Base-by-base conservation (phyloP, 1,139 yeast genomes). In the Kurtzmaniella quercitrusa region DNA sequence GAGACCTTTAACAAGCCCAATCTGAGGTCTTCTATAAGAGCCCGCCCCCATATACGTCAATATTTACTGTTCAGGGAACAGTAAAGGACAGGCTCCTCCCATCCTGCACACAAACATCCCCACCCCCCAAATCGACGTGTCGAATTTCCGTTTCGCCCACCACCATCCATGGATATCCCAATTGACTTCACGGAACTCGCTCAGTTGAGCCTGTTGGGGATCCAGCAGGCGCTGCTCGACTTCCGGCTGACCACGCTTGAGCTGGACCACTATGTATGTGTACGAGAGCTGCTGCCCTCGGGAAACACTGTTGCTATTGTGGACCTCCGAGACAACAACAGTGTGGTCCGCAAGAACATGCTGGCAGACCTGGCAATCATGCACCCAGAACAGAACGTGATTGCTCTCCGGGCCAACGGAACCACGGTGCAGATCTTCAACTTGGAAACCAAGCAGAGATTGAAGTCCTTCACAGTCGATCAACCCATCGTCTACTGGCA, bases 281-380 rank as follows among this genome's bases (percentile, higher is more conserved):
- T 88, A 39, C 82, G 98, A 60, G 98, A 93, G 67, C 71, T 81
- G 33, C 74, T 82, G 42, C 81, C 83, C 47, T 73, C 75, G 43
- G 90, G 94, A 50, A 90, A 89, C 66, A 77, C 93, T 11, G 98
- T 94, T 45, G 96, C 96, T 42, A 93, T 94, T 56, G 81, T 94
- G 52, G 93, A 93, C 62, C 76, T 93, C 60, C 75, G 80, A 52
- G 82, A 88, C 60, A 82, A 82, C 69, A 78, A 81, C 55, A 83
- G 88, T 54, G 81, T 82, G 25, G 75, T 81, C 39, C 82, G 95
- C 59, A 91, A 94, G 69, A 86, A 87, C 64, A 94, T 94, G 96
- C 81, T 89, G 45, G 99, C 98, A 41, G 99, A 94, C 68, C 87
- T 91, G 52, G 98, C 97, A 42, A 93, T 94, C 60, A 85, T 94